A percentile compares a stretch with the other conserved stretches of the same genome.
These are phyloP conservation scores for Allantophomopsis cytisporea DNA, from an alignment of 2,329 filamentous ascomycete species.

Conservation along the genomic window DNA sequence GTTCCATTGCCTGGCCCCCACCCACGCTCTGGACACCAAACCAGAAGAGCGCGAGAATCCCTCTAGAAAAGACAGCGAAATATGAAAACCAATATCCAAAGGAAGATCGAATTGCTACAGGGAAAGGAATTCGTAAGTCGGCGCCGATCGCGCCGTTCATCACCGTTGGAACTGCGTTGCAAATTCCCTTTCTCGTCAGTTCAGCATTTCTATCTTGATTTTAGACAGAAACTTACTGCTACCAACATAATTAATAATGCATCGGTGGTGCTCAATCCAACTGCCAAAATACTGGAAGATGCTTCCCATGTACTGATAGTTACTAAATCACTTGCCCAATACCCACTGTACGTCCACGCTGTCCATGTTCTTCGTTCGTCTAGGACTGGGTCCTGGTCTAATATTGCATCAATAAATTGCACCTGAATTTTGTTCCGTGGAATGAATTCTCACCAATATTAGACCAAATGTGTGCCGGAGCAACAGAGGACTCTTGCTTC, in stretches of 20 bases:
- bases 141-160: conserved; percentile 12
- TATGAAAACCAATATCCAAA: conserved; percentile 15
- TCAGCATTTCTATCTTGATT: not conserved
- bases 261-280: conserved; percentile 9
- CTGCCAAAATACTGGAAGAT: conserved; percentile 7
- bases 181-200: too few species aligned
- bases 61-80: conserved; percentile 14
- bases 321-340: conserved; percentile 11
- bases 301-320: conserved; percentile 8
- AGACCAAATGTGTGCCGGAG: conserved; percentile 28
- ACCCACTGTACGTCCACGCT: conserved; percentile 24
- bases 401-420: conserved; percentile 19
- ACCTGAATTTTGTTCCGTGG: too few species aligned
- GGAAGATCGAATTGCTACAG: conserved; percentile 13
- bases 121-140: conserved; percentile 15
- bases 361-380: conserved; percentile 17
- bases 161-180: conserved; percentile 8
- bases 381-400: conserved; percentile 18
- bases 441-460: conserved; percentile 7
- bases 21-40: conserved; percentile 17
- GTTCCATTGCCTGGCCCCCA: conserved; percentile 14
- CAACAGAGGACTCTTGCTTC: conserved; percentile 30
- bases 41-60: conserved; percentile 21
- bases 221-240: conserved; percentile 5
- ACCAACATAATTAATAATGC: conserved; percentile 6